A percentile compares a stretch with the other conserved stretches of the same genome.
phyloP scores from a whole-genome alignment of 2,329 filamentous ascomycete genomes.

The Venturia asperata region DNA sequence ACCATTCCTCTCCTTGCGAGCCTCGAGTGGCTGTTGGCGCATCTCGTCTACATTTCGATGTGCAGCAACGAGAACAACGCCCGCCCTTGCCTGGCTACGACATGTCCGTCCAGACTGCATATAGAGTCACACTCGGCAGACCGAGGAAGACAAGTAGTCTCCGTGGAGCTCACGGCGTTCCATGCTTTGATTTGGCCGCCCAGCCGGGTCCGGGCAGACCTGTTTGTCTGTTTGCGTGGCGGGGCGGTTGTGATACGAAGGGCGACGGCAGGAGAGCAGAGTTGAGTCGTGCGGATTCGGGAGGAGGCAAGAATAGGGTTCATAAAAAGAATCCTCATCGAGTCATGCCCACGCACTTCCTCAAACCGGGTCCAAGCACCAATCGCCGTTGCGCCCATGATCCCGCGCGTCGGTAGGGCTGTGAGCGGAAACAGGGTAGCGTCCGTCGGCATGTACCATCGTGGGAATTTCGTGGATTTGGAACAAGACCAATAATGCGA shows the following conservation, averaged over 20 bases:
- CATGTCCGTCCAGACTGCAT: background rate
- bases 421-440: background rate
- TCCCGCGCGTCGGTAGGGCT: constrained; percentile 8
- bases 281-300: background rate
- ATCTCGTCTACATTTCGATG: background rate
- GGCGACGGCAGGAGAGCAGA: background rate
- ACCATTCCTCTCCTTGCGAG: background rate
- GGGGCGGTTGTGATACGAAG: background rate
- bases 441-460: background rate
- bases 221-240: constrained; percentile 1
- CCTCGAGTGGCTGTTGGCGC: background rate
- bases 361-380: background rate
- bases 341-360: background rate
- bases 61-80: background rate
- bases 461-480: background rate
- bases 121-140: background rate
- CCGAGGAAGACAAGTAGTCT: background rate
- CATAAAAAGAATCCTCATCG: background rate
- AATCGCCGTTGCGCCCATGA: background rate
- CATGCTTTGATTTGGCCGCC: constrained; percentile 1
- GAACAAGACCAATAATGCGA: too few relatives aligned
- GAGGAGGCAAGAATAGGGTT: background rate
- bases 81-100: background rate
- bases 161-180: background rate
- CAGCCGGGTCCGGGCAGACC: background rate